Percentiles rank a stretch among this genome's conserved stretches.
Evolutionary conservation across 495 filamentous ascomycete species (phyloP).

Genomic region (Staphylotrichum longicolle): DNA sequence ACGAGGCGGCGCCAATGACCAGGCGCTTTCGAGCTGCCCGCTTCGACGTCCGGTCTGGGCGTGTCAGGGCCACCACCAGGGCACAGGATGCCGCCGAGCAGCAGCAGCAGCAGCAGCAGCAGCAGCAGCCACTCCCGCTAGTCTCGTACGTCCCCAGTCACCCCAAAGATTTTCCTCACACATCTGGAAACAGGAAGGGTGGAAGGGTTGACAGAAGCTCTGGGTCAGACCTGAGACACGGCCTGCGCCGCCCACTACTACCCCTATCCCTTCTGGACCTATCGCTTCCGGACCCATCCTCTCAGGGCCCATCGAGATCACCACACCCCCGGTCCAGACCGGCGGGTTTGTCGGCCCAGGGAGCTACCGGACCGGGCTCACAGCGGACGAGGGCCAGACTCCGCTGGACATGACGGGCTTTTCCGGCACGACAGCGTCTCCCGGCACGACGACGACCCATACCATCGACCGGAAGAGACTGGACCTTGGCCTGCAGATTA

Average conservation of each 20-base stretch:
- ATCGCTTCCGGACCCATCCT: not conserved
- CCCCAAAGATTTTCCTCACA: not conserved
- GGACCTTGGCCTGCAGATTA: slow-evolving; percentile 17
- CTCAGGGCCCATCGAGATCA: slow-evolving; percentile 15
- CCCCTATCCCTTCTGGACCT: too few relatives aligned
- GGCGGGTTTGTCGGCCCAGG: slow-evolving; percentile 18
- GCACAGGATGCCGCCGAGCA: slow-evolving; percentile 7
- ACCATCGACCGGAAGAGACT: slow-evolving; percentile 16
- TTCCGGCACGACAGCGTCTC: slow-evolving; percentile 2
- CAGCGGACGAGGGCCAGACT: slow-evolving; percentile 9
- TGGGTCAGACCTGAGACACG: not conserved
- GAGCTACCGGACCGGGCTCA: slow-evolving; percentile 17
- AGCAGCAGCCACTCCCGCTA: not conserved
- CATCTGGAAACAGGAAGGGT: not conserved
- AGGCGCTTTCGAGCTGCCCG: slow-evolving; percentile 16
- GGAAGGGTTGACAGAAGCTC: not conserved
- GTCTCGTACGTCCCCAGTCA: not conserved
- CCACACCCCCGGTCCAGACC: slow-evolving; percentile 16
- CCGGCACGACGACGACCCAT: slow-evolving; percentile 15
- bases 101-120: slow-evolving; percentile 8
- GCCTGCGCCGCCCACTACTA: not conserved
- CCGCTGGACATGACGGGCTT: slow-evolving; percentile 14
- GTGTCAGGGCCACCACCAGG: slow-evolving; percentile 8
- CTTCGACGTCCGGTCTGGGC: slow-evolving; percentile 14
- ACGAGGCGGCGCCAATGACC: slow-evolving; percentile 15